phyloP scores from a whole-genome alignment of 78 protist genomes.

The Mantamonas sphyraenae region DNA sequence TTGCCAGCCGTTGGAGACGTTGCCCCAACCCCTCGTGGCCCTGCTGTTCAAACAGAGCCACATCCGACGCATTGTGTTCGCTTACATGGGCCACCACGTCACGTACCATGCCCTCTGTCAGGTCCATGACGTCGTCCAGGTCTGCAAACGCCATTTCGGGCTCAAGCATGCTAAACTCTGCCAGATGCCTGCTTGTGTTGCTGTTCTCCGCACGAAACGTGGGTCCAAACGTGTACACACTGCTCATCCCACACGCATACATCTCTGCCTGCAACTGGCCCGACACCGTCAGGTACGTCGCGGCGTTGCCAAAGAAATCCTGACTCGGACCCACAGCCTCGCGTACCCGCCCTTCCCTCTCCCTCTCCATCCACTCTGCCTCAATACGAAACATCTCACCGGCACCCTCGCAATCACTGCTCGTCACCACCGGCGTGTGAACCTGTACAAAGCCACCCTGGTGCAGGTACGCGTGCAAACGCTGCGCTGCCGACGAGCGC shows the following conservation, averaged over 20 bases:
- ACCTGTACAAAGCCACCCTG: conserved; percentile 46
- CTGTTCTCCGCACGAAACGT: conserved; percentile 73
- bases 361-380: too few species aligned
- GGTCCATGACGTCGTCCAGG: conserved; percentile 43
- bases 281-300: conserved; percentile 67
- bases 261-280: conserved; percentile 73
- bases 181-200: conserved; percentile 69
- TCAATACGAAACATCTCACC: conserved; percentile 83
- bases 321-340: neutral
- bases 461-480: conserved; percentile 33
- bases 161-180: conserved; percentile 89
- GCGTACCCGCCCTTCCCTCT: too few species aligned
- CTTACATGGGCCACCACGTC: neutral
- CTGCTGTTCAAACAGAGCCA: neutral
- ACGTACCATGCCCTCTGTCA: conserved; percentile 33
- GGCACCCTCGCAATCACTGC: conserved; percentile 84
- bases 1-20: neutral
- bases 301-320: conserved; percentile 37
- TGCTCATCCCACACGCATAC: conserved; percentile 31
- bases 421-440: conserved; percentile 78
- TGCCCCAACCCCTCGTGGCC: neutral
- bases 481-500: conserved; percentile 28
- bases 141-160: conserved; percentile 77
- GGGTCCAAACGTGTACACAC: conserved; percentile 86
- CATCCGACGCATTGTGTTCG: neutral